These are phyloP conservation scores for Daldinia childiae DNA, from an alignment of 495 filamentous ascomycete species.

Conservation along the genomic window DNA sequence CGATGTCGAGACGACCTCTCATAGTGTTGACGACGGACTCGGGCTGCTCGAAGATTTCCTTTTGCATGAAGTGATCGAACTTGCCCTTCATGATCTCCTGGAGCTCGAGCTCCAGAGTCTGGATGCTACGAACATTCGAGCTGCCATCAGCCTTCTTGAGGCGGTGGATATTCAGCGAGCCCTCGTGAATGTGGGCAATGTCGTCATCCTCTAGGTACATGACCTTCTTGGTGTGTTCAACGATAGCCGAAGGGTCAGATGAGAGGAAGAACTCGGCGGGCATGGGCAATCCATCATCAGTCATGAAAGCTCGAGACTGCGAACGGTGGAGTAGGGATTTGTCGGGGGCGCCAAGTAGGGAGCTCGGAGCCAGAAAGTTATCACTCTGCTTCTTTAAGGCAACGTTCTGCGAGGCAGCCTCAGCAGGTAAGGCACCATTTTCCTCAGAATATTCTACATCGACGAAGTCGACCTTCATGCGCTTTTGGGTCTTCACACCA, in stretches of 20 bases:
- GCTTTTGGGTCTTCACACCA: constrained; percentile 92
- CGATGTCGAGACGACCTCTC: constrained; percentile 94
- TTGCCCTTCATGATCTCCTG: constrained; percentile 99
- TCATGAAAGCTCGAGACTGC: constrained; percentile 97
- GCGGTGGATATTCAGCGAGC: constrained; percentile 97
- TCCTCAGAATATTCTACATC: constrained; percentile 97
- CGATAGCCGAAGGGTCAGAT: constrained; percentile 96
- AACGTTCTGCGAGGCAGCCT: constrained; percentile 95
- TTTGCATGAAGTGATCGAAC: constrained; percentile 99
- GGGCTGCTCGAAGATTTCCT: constrained; percentile 99
- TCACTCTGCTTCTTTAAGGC: constrained; percentile 83
- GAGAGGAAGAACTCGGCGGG: constrained; percentile 99
- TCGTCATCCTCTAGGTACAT: constrained; percentile 99
- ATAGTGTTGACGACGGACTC: constrained; percentile 99
- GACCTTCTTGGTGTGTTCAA: constrained; percentile 99
- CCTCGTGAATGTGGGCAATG: constrained; percentile 98
- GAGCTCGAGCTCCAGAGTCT: constrained; percentile 96
- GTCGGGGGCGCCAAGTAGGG: constrained; percentile 86
- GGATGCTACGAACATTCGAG: constrained; percentile 95
- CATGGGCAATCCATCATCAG: constrained; percentile 95
- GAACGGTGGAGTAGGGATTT: constrained; percentile 98
- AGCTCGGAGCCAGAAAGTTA: constrained; percentile 68
- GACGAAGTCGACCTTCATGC: constrained; percentile 99
- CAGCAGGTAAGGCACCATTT: constrained; percentile 80
- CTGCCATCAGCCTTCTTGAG: constrained; percentile 95